Evolutionary conservation across 1,284 basidiomycete genomes (phyloP), one percentile per base, ranked within the genome.

Genomic region (Porogramme epimiltina): DNA sequence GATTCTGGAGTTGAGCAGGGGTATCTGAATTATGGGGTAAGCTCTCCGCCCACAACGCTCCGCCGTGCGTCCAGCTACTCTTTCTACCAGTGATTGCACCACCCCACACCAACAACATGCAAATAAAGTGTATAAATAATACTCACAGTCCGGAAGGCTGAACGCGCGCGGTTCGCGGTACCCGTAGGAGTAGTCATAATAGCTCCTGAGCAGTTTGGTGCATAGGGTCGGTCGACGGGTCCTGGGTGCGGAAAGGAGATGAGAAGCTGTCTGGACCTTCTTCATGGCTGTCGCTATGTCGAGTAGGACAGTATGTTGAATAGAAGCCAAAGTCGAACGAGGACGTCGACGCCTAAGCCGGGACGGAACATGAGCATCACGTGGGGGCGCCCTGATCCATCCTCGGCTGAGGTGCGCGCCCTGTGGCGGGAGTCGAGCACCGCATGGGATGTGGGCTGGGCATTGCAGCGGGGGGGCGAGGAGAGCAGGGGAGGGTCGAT

Each of bases 141-240:
- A 77, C 88, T 65, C 69, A 91, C 90, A 93, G 59, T 92, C 91
- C 31, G 89, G 85, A 58, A 92, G 75, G 10, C 73, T 69, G 62
- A 87, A 89, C 60, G 78, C 75, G 41, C 78, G 74, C 1, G 82
- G 79, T 61, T 85, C 84, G 36, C 91, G 77, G 62, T 87, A 92
- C 0, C 91, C 91, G 66, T 90, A 93, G 2, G 88, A 90, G 57
- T 90, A 84, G 70, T 93, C 91, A 59, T 92, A 90, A 68, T 93
- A 93, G 38, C 45, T 51, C 33, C 58, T 50, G 31, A 33, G 49
- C 37, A 59, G 23, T 49, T 47, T 47, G 15, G 44, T 51, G 8
- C 41, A 54, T 10, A 59, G 51, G 25, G 57, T 59, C 4, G 57
- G 57, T 36, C 54, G 48, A 43, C 57, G 57, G 22, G 54, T 55